phyloP scores from a whole-genome alignment of 2,329 filamentous ascomycete species.

The Coleophoma eucalyptorum region DNA sequence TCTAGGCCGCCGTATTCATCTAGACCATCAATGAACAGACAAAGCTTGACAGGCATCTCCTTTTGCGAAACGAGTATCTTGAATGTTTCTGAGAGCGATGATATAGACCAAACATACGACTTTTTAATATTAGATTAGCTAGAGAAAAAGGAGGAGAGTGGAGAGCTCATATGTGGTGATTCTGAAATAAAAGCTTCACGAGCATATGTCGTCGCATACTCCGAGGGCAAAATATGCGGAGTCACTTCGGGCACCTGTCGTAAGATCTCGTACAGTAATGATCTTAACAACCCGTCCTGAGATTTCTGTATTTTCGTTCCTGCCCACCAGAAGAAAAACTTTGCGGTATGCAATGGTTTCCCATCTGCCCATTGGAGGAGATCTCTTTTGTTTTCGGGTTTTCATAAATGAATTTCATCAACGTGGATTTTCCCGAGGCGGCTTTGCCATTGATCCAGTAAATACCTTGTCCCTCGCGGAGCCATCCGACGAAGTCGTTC shows the following conservation, averaged over 20 bases:
- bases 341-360: not conserved
- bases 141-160: not conserved
- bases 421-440: conserved; percentile 42
- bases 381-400: conserved; percentile 3
- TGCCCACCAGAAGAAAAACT: conserved; percentile 20
- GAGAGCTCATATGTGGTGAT: not conserved
- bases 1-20: not conserved
- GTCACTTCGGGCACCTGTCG: conserved; percentile 3
- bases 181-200: not conserved
- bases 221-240: not conserved
- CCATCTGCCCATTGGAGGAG: conserved; percentile 19
- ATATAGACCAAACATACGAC: not conserved
- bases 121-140: not conserved
- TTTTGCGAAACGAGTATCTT: not conserved
- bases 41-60: not conserved
- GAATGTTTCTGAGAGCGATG: not conserved
- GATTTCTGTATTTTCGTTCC: conserved; percentile 20
- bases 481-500: conserved; percentile 17
- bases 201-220: not conserved
- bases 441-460: conserved; percentile 39
- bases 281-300: conserved; percentile 15
- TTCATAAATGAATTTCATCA: conserved; percentile 31
- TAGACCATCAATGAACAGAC: too few relatives aligned
- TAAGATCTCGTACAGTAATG: conserved; percentile 14
- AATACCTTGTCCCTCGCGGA: conserved; percentile 18